Base-by-base conservation (phyloP, 371 early-diverging fungal genomes). In the Capillidium rhysosporum region DNA sequence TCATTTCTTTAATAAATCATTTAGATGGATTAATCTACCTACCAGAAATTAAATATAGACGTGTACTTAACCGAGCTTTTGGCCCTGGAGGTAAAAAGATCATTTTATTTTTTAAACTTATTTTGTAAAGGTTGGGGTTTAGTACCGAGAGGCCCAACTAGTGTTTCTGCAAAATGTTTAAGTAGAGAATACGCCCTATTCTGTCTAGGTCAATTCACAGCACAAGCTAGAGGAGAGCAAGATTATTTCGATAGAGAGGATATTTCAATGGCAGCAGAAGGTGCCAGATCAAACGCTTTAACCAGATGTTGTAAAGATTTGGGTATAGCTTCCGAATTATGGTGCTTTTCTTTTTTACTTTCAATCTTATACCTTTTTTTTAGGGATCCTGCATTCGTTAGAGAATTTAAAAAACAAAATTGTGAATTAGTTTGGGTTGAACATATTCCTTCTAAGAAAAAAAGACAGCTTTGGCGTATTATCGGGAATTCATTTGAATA, bases 271-370 rank as follows among this genome's bases (percentile, higher is more conserved):
- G 92, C 94, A 0, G 74, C 86, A 0, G 95, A 96, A 69, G 93
- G 92, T 2, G 80, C 82, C 61, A 92, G 89, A 63, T 83, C 84
- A 41, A 95, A 92, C 61, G 95, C 97, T 7, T 67, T 96, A 57
- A 87, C 92, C 80, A 76, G 95, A 38, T 93, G 94, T 67, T 96
- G 95, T 71, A 96, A 96, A 64, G 97, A 96, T 69, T 65, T 96
- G 45, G 95, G 95, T 30, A 70, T 91, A 46, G 89, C 92, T 8
- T 81, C 79, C 31, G 95, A 96, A 64, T 67, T 96, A 56, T 94
- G 95, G 97, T 64, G 63, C 60, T 53, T 40, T 55, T 51, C 8
- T 14, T n/a, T 1, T 14, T 25, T 39, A 31, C n/a, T 54, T 41
- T 21, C 18, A 26, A 26, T 46, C 7, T 34, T 34, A 34, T 7